Evolutionary conservation across 1,139 yeast species (phyloP).

Genomic region (Diutina sp.): DNA sequence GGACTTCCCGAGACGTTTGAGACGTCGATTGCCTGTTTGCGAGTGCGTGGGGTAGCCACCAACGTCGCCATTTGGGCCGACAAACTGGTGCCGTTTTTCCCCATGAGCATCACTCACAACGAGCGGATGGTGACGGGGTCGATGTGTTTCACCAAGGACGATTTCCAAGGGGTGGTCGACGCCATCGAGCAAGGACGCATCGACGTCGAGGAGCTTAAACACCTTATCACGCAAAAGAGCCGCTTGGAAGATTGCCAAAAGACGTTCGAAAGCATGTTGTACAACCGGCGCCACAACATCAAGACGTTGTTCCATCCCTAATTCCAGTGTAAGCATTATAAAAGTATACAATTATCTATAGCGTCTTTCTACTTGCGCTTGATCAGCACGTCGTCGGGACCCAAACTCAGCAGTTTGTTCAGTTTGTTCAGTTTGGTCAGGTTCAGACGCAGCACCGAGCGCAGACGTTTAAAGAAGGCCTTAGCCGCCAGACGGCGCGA

Average conservation of each 20-base stretch:
- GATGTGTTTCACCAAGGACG: slow-evolving; percentile 1
- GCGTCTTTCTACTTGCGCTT: background rate
- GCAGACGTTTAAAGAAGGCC: background rate
- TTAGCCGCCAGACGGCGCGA: background rate
- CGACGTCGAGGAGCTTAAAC: background rate
- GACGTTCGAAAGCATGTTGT: background rate
- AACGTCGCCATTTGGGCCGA: slow-evolving; percentile 2
- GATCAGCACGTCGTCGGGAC: background rate
- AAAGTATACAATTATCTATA: too few relatives aligned
- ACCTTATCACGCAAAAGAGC: background rate
- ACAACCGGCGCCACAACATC: background rate
- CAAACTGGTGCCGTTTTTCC: slow-evolving; percentile 1
- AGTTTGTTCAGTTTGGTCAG: background rate
- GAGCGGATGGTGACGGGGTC: slow-evolving; percentile 1
- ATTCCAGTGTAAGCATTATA: background rate
- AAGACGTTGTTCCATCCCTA: background rate
- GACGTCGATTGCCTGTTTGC: background rate
- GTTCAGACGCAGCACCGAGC: background rate
- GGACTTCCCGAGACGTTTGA: slow-evolving; percentile 1
- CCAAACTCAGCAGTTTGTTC: background rate
- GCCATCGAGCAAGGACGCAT: background rate
- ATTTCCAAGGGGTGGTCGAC: background rate
- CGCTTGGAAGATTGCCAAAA: background rate
- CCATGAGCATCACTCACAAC: background rate
- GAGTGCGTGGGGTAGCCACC: background rate